A percentile compares a stretch with the other conserved stretches of the same genome.
These are phyloP conservation scores for Salix purpurea DNA, from an alignment of 345 rosid species.

Conservation along the genomic window DNA sequence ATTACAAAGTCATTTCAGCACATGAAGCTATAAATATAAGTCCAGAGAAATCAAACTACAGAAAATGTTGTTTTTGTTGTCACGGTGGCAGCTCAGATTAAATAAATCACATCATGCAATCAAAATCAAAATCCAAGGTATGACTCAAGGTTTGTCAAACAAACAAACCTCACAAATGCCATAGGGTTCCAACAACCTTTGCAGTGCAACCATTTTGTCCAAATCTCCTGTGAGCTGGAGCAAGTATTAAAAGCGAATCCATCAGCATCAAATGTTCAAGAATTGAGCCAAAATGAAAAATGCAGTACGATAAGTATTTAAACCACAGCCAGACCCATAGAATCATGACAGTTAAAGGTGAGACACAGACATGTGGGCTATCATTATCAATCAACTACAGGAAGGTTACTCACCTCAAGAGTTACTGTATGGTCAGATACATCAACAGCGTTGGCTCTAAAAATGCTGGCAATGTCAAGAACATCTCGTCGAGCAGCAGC, in stretches of 20 bases:
- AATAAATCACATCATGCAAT: not conserved
- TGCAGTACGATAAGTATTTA: not conserved
- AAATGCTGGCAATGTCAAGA: slow-evolving; percentile 63
- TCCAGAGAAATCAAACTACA: too few species aligned
- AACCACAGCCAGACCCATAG: not conserved
- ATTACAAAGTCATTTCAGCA: not conserved
- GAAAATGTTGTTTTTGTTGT: not conserved
- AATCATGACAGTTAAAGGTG: not conserved
- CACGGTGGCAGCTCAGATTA: too few species aligned
- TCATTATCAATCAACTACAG: not conserved
- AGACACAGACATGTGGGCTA: not conserved
- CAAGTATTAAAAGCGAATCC: slow-evolving; percentile 14
- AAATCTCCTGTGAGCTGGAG: slow-evolving; percentile 83
- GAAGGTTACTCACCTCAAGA: slow-evolving; percentile 44
- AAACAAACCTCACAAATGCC: slow-evolving; percentile 90
- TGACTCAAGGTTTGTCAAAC: slow-evolving; percentile 9
- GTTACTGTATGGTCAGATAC: slow-evolving; percentile 70
- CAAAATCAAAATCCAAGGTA: not conserved
- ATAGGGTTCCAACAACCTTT: slow-evolving; percentile 83
- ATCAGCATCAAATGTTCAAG: slow-evolving; percentile 2
- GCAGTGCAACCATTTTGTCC: slow-evolving; percentile 93
- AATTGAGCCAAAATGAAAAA: not conserved
- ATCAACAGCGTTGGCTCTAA: slow-evolving; percentile 62
- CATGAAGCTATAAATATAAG: not conserved
- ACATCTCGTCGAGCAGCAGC: slow-evolving; percentile 60